Conservation (phyloP, 2,329 filamentous ascomycete genomes). For the Beauveria sp. region DNA sequence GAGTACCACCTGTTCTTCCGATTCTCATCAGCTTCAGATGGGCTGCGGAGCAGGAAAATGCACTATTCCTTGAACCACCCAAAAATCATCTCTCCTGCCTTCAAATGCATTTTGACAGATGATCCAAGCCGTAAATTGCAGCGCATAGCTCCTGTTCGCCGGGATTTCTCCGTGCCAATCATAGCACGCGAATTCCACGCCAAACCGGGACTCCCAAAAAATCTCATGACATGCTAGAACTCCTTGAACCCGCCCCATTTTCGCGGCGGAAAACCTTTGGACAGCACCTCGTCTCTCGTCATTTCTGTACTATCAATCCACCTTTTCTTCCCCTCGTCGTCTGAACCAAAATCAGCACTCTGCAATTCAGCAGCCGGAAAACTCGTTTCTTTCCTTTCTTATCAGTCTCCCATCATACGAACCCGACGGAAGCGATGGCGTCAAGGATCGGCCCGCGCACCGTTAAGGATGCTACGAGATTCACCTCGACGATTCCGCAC, state of each 20-base stretch:
- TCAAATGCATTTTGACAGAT: background rate
- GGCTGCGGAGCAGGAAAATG: too few relatives aligned
- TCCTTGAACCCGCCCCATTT: slow-evolving; percentile 10
- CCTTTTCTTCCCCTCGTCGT: background rate
- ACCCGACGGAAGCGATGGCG: slow-evolving; percentile 25
- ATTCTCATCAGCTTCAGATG: too few relatives aligned
- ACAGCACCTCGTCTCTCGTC: background rate
- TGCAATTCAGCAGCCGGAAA: background rate
- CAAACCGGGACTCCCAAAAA: slow-evolving; percentile 10
- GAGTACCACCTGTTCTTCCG: too few relatives aligned
- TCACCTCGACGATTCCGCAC: slow-evolving; percentile 47
- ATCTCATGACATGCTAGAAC: slow-evolving; percentile 11
- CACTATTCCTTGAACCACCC: too few relatives aligned
- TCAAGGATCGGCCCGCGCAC: slow-evolving; percentile 51
- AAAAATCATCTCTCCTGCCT: background rate
- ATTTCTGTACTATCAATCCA: background rate
- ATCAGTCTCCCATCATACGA: background rate
- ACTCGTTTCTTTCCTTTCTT: background rate
- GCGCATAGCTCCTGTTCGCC: background rate
- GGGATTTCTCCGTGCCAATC: slow-evolving; percentile 13
- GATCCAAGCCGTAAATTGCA: slow-evolving; percentile 2
- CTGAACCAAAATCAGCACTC: too few relatives aligned
- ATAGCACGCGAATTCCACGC: slow-evolving; percentile 11
- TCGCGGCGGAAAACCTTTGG: slow-evolving; percentile 5
- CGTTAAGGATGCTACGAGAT: slow-evolving; percentile 73